Evolutionary conservation across 768 basidiomycete species (phyloP), one percentile per base, ranked within the genome.

Genomic region (Russula virescens): DNA sequence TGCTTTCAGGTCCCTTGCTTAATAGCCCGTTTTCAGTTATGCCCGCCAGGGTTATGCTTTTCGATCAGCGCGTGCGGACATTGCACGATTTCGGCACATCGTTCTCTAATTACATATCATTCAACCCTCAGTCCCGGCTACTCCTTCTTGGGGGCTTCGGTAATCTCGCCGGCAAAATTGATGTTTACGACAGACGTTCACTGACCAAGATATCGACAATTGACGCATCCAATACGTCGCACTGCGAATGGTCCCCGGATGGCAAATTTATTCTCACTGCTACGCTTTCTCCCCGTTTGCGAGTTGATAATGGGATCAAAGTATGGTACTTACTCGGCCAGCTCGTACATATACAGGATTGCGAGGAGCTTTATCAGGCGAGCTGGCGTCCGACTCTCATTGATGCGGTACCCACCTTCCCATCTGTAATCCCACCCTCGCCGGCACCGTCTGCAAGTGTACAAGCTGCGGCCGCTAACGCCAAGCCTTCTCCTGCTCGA

Each of bases 251-350:
- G 95, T 92, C 91, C 16, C 89, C 94, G 0, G 91, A 94, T 64
- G 97, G 96, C 14, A 85, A 89, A 47, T 95, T 88, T 78, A 82
- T 99, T 26, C 79, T 99, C 68, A 98, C 96, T 9, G 94, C 95
- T 2, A 98, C 94, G 0, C 83, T 98, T n/a, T 94, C 91, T 19
- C 97, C 97, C 0, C 85, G 97, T 25, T 77, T 98, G 53, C 86
- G 97, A 43, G 97, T 99, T 62, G 97, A 99, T 77, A 98, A 98
- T 68, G 94, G 95, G 1, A 85, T 98, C 74, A 97, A 95, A 77
- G 81, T 99, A 63, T 98, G 89, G 90, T 94, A 96, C 73, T 94
- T 91, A 73, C 81, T 86, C 0, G 95, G 97, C 10, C 81, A 85
- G 1, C 82, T 98, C n/a, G 71, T 97, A 58, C 93, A 98, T 65